Conservation (phyloP, 192 early-diverging fungal genomes). For the Podila verticillata region DNA sequence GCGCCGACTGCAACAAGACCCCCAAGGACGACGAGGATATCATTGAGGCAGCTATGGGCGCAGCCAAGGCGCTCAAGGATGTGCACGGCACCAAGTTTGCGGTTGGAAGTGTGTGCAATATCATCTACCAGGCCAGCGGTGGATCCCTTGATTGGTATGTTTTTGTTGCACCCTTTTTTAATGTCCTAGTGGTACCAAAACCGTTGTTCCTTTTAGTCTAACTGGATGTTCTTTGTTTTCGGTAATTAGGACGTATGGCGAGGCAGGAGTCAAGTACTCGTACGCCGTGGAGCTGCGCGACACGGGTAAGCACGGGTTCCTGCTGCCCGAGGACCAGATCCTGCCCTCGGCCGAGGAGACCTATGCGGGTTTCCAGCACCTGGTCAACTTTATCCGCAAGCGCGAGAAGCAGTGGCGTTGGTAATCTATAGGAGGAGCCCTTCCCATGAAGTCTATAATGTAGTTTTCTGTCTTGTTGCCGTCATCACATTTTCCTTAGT, state of each 20-base stretch:
- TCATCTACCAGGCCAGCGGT: constrained; percentile 68
- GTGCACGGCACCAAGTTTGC: constrained; percentile 68
- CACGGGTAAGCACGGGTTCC: constrained; percentile 61
- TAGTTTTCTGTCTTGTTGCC: no score
- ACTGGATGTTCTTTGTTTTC: not conserved
- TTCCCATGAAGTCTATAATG: no score
- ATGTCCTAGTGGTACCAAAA: not conserved
- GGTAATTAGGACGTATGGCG: constrained; percentile 55
- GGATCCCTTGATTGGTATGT: constrained; percentile 62
- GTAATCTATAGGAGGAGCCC: not conserved
- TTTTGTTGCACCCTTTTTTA: not conserved
- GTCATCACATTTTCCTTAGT: no score
- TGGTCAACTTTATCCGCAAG: constrained; percentile 53
- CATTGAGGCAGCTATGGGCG: constrained; percentile 51
- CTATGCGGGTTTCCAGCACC: constrained; percentile 43
- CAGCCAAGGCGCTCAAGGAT: constrained; percentile 62
- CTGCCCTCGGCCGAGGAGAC: constrained; percentile 58
- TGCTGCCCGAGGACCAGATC: constrained; percentile 66
- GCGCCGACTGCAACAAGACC: constrained; percentile 61
- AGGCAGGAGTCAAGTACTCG: constrained; percentile 63
- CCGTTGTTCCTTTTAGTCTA: not conserved
- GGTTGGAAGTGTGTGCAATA: constrained; percentile 67
- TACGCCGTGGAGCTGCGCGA: constrained; percentile 72
- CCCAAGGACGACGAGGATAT: constrained; percentile 58
- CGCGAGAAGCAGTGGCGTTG: constrained; percentile 51